A percentile compares a stretch with the other conserved stretches of the same genome.
These are phyloP conservation scores for Verticillium tricorpus DNA, from an alignment of 2,329 filamentous ascomycete species.

Conservation along the genomic window DNA sequence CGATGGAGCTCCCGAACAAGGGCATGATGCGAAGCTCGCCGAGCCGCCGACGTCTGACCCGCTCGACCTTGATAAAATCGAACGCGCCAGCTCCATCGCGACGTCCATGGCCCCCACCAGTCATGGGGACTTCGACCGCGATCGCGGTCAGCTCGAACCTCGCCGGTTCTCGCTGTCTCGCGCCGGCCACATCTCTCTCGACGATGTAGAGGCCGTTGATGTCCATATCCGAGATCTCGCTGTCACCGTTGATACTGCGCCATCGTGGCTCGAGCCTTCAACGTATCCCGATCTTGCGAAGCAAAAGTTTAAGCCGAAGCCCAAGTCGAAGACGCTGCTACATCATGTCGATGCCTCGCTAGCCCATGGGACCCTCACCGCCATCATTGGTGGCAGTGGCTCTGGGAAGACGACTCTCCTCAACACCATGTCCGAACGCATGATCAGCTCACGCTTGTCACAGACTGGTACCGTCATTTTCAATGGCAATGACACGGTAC, in stretches of 20 bases:
- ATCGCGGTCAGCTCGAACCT: slow-evolving; percentile 1
- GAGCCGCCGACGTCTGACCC: neutral
- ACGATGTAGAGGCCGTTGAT: slow-evolving; percentile 51
- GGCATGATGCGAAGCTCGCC: neutral
- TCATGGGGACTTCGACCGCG: slow-evolving; percentile 8
- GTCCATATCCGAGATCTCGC: slow-evolving; percentile 49
- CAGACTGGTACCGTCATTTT: slow-evolving; percentile 55
- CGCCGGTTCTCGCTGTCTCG: slow-evolving; percentile 24
- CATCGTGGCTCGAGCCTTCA: slow-evolving; percentile 43
- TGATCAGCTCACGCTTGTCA: slow-evolving; percentile 48
- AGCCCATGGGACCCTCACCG: slow-evolving; percentile 62
- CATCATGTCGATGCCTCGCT: slow-evolving; percentile 61
- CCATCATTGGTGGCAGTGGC: slow-evolving; percentile 71
- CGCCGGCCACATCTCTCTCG: slow-evolving; percentile 34
- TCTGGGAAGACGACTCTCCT: slow-evolving; percentile 69
- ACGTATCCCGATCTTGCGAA: slow-evolving; percentile 39
- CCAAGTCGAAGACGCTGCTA: slow-evolving; percentile 49
- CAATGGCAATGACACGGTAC: slow-evolving; percentile 52
- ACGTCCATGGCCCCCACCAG: slow-evolving; percentile 19
- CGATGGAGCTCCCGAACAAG: neutral
- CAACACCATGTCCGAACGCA: slow-evolving; percentile 66
- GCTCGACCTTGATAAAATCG: slow-evolving; percentile 25
- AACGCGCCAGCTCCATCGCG: slow-evolving; percentile 26
- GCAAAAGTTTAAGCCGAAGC: slow-evolving; percentile 28
- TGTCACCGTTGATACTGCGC: slow-evolving; percentile 55